Evolutionary conservation across 768 basidiomycete species (phyloP).

Genomic region (Naganishia onofrii): DNA sequence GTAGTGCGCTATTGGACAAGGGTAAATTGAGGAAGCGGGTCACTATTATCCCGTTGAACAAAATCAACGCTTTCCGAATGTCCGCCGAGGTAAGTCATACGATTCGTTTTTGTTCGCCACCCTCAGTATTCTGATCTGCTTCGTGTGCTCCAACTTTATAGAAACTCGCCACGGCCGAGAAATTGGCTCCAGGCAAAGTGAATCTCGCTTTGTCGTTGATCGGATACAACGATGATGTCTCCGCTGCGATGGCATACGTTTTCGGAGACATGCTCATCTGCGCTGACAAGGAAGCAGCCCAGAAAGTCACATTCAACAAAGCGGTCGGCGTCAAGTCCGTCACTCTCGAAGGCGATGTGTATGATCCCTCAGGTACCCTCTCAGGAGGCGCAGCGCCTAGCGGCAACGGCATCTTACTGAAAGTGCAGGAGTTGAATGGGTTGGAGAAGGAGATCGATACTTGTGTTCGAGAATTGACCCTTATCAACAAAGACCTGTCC

Average conservation of each 20-base stretch:
- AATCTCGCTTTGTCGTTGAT: constrained; percentile 84
- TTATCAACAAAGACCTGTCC: constrained; percentile 61
- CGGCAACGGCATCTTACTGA: constrained; percentile 66
- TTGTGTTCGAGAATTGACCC: constrained; percentile 57
- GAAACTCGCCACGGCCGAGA: constrained; percentile 73
- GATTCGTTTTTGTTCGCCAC: background rate
- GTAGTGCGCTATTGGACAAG: constrained; percentile 75
- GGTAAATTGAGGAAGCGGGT: constrained; percentile 78
- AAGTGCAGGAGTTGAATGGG: constrained; percentile 75
- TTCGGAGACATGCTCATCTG: constrained; percentile 92
- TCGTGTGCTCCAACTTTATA: constrained; percentile 44
- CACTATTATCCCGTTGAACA: constrained; percentile 89
- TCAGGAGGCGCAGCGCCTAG: constrained; percentile 85
- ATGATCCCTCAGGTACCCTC: constrained; percentile 91
- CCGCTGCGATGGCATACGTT: constrained; percentile 85
- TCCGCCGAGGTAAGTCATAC: constrained; percentile 56
- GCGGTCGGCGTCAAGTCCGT: constrained; percentile 74
- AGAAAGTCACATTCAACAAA: constrained; percentile 77
- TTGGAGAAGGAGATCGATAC: constrained; percentile 63
- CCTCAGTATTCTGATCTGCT: too few species aligned
- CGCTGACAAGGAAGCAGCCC: constrained; percentile 80
- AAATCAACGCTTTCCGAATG: constrained; percentile 68
- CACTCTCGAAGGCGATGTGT: constrained; percentile 90
- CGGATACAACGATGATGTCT: constrained; percentile 73
- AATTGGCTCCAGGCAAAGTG: constrained; percentile 74